Conservation (phyloP, 2,329 filamentous ascomycete genomes). For the Pseudogymnoascus sp. region DNA sequence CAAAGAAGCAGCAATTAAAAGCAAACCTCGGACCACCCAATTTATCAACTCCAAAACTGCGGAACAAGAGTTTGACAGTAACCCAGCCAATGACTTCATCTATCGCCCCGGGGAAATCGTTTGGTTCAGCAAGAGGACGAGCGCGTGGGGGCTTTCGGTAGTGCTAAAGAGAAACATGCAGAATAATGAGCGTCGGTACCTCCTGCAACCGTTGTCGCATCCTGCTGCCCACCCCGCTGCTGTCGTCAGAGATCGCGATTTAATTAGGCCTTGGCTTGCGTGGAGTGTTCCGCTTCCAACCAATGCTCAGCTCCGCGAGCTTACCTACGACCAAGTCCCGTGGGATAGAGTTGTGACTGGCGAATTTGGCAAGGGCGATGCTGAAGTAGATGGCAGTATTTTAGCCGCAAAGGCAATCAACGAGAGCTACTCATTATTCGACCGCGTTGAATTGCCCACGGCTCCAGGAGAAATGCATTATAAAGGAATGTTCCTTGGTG, state of each 20-base stretch:
- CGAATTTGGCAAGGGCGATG: conserved; percentile 33
- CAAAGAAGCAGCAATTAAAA: neutral
- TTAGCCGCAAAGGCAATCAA: conserved; percentile 48
- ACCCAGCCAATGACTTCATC: conserved; percentile 38
- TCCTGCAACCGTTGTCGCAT: conserved; percentile 41
- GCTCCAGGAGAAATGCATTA: conserved; percentile 37
- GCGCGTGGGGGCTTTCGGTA: conserved; percentile 45
- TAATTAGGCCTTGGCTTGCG: conserved; percentile 47
- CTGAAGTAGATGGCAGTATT: conserved; percentile 48
- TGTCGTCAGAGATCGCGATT: conserved; percentile 34
- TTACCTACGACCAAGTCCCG: conserved; percentile 41
- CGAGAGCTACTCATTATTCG: conserved; percentile 44
- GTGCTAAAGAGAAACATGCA: conserved; percentile 38
- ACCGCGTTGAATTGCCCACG: conserved; percentile 34
- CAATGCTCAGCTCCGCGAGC: conserved; percentile 32
- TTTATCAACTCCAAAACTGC: conserved; percentile 28
- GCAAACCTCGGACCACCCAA: conserved; percentile 14
- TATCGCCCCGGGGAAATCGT: conserved; percentile 47
- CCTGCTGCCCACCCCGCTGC: conserved; percentile 32
- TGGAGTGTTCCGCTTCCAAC: conserved; percentile 48
- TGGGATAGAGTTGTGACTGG: conserved; percentile 38
- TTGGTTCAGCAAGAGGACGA: conserved; percentile 42
- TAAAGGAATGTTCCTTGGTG: conserved; percentile 47
- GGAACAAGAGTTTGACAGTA: conserved; percentile 42
- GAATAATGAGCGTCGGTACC: conserved; percentile 32